Evolutionary conservation across 257 asterid genomes (phyloP).

Genomic region (Asclepias syriaca): DNA sequence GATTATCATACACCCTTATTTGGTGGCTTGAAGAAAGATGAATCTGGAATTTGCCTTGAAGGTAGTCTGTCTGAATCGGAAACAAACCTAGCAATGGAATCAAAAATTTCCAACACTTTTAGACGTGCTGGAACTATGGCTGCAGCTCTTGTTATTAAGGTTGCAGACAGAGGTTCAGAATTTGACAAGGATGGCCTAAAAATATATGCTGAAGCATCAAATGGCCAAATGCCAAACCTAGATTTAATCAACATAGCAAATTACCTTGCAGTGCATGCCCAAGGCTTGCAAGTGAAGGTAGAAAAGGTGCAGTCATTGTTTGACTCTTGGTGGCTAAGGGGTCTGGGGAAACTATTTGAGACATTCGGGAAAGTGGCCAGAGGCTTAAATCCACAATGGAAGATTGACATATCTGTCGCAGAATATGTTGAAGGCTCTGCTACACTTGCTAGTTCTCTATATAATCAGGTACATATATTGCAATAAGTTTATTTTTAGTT

Average conservation of each 20-base stretch:
- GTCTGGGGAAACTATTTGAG: slow-evolving; percentile 55
- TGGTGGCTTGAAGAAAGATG: slow-evolving; percentile 36
- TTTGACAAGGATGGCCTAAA: slow-evolving; percentile 64
- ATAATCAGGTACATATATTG: slow-evolving; percentile 58
- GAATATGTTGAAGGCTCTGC: slow-evolving; percentile 90
- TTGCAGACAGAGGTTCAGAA: slow-evolving; percentile 48
- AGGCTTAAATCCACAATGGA: slow-evolving; percentile 76
- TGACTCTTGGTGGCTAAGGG: slow-evolving; percentile 67
- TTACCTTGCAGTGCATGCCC: slow-evolving; percentile 87
- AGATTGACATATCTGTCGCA: slow-evolving; percentile 57
- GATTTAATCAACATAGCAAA: slow-evolving; percentile 85
- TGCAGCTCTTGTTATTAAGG: slow-evolving; percentile 91
- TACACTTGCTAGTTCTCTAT: slow-evolving; percentile 84
- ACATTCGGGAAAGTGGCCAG: slow-evolving; percentile 56
- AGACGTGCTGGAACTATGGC: slow-evolving; percentile 99
- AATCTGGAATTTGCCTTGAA: slow-evolving; percentile 35
- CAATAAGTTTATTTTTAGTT: slow-evolving; percentile 11
- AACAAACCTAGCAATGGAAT: slow-evolving; percentile 15
- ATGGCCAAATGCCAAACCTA: slow-evolving; percentile 98
- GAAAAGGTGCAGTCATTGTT: slow-evolving; percentile 67
- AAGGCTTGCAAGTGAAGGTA: slow-evolving; percentile 75
- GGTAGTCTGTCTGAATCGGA: slow-evolving; percentile 21
- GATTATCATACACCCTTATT: slow-evolving; percentile 66
- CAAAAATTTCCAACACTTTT: slow-evolving; percentile 39
- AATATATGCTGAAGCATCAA: slow-evolving; percentile 92